Conservation (phyloP, 768 basidiomycete genomes). For the Russula griseocarnosa region DNA sequence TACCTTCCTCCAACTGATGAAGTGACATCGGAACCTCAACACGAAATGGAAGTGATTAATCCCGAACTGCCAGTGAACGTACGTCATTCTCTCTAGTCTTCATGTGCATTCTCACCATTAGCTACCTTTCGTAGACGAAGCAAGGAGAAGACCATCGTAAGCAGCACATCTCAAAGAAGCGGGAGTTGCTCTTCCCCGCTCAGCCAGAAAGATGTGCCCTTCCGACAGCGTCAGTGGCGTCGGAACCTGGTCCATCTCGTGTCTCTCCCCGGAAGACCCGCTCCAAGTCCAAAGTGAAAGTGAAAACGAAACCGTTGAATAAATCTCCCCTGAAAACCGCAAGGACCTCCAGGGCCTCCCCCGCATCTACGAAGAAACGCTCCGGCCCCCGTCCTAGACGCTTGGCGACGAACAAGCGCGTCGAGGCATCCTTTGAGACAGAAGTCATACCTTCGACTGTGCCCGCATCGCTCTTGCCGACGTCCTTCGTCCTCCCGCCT, state of each 20-base stretch:
- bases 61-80: not conserved
- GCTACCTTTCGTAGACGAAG: not conserved
- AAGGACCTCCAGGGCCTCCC: slow-evolving; percentile 26
- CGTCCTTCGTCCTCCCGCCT: slow-evolving; percentile 73
- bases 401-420: slow-evolving; percentile 22
- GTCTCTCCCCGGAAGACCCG: slow-evolving; percentile 21
- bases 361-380: slow-evolving; percentile 38
- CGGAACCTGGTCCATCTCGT: slow-evolving; percentile 14
- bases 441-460: slow-evolving; percentile 43
- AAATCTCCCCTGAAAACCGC: slow-evolving; percentile 17
- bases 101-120: not conserved
- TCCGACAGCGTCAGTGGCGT: not conserved
- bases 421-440: slow-evolving; percentile 49
- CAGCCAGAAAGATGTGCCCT: not conserved
- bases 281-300: slow-evolving; percentile 18
- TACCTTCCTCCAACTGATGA: slow-evolving; percentile 35
- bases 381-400: slow-evolving; percentile 35
- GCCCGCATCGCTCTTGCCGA: slow-evolving; percentile 46
- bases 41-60: not conserved
- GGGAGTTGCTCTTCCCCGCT: not conserved
- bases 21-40: slow-evolving; percentile 10
- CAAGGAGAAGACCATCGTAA: not conserved
- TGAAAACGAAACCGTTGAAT: not conserved
- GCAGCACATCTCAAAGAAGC: not conserved
- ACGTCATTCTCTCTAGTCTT: not conserved